Evolutionary conservation across 306 rosid species (phyloP).

Genomic region (Cucurbita argyrosperma): DNA sequence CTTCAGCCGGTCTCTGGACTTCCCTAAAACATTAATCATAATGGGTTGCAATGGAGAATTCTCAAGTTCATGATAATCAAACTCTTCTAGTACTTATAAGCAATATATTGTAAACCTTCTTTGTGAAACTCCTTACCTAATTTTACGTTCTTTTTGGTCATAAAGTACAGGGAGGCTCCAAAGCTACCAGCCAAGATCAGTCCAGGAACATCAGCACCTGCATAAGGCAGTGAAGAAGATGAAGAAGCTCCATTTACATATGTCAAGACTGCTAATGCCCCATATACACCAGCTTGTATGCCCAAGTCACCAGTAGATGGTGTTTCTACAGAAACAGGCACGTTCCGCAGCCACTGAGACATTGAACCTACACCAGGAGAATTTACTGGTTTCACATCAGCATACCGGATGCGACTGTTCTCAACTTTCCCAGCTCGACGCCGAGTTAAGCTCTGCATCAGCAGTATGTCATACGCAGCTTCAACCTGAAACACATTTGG

Average conservation of each 20-base stretch:
- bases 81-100: constrained; percentile 8
- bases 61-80: constrained; percentile 1
- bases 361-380: constrained; percentile 36
- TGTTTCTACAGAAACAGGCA: constrained; percentile 58
- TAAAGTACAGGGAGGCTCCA: constrained; percentile 94
- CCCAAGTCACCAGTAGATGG: constrained; percentile 71
- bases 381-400: constrained; percentile 78
- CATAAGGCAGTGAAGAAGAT: constrained; percentile 34
- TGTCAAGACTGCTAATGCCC: constrained; percentile 76
- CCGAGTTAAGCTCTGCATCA: constrained; percentile 80
- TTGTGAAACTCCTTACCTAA: constrained; percentile 41
- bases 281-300: constrained; percentile 86
- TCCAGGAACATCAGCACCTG: constrained; percentile 84
- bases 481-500: constrained; percentile 38
- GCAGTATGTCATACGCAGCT: constrained; percentile 97
- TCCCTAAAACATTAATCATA: background rate
- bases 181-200: constrained; percentile 97
- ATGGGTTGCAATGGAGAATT: background rate
- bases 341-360: constrained; percentile 75
- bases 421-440: constrained; percentile 85
- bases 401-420: constrained; percentile 62
- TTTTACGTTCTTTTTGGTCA: constrained; percentile 82
- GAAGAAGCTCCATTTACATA: constrained; percentile 55
- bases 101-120: background rate
- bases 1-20: background rate